These are phyloP conservation scores for Phytopythium cucurbitacearum DNA, from an alignment of 352 stramenopile species.

Conservation along the genomic window DNA sequence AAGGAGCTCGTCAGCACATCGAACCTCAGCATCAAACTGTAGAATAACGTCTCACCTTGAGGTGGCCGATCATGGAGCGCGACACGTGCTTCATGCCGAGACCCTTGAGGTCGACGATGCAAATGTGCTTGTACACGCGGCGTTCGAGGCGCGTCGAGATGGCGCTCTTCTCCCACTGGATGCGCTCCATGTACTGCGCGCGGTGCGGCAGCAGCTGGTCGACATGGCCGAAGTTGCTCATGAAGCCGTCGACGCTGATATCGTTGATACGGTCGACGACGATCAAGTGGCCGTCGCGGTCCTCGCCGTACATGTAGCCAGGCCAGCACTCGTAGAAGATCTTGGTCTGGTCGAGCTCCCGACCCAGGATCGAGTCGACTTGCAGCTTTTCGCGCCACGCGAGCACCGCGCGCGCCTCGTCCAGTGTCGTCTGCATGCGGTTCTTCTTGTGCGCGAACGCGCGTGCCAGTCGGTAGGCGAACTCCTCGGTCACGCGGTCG, in stretches of 20 bases:
- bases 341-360: constrained; percentile 49
- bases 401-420: constrained; percentile 61
- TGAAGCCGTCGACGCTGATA: constrained; percentile 58
- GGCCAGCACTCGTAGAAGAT: constrained; percentile 70
- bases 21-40: not conserved
- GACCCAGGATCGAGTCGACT: constrained; percentile 44
- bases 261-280: constrained; percentile 61
- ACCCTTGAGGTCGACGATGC: constrained; percentile 71
- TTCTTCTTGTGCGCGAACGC: constrained; percentile 62
- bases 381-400: constrained; percentile 41
- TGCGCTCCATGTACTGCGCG: constrained; percentile 74
- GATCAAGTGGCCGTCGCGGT: constrained; percentile 68
- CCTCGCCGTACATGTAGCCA: constrained; percentile 60
- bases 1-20: constrained; percentile 1
- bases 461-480: constrained; percentile 52
- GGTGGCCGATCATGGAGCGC: constrained; percentile 44
- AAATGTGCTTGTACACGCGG: constrained; percentile 84
- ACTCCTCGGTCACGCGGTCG: constrained; percentile 52
- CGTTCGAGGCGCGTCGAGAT: constrained; percentile 54
- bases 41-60: constrained; percentile 38
- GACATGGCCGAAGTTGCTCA: constrained; percentile 49
- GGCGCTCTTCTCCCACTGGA: constrained; percentile 74
- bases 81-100: constrained; percentile 67
- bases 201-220: constrained; percentile 61
- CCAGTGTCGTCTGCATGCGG: constrained; percentile 54